These are phyloP conservation scores for Alopecurus myosuroides DNA, from an alignment of 176 grass and related monocot genomes.

Conservation along the genomic window DNA sequence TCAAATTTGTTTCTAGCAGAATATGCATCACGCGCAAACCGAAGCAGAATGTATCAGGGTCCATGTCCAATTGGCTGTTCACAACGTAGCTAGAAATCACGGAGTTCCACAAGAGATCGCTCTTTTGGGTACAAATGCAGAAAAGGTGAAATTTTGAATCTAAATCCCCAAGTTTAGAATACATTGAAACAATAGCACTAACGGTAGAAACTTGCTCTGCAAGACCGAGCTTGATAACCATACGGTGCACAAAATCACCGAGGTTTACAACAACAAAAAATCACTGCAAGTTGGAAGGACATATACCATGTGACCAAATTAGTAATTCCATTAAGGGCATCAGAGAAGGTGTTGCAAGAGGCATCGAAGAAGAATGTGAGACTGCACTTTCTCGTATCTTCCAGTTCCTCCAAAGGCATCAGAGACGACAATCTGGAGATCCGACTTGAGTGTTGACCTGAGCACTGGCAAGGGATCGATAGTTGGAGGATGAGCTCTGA, in stretches of 20 bases:
- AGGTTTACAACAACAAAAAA: constrained; percentile 26
- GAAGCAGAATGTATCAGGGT: constrained; percentile 20
- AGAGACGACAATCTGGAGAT: too few species aligned
- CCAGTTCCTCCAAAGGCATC: too few species aligned
- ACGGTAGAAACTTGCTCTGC: constrained; percentile 41
- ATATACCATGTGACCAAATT: constrained; percentile 56
- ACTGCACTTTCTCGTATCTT: too few species aligned
- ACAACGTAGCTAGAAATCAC: constrained; percentile 63
- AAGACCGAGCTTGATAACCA: constrained; percentile 54
- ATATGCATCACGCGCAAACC: too few species aligned
- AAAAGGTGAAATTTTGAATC: constrained; percentile 45
- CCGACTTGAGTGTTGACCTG: too few species aligned
- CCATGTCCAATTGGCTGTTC: constrained; percentile 33
- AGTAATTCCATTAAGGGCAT: too few species aligned
- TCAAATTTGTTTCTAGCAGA: constrained; percentile 48
- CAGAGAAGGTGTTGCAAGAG: too few species aligned
- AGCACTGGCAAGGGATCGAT: too few species aligned
- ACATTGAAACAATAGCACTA: constrained; percentile 67
- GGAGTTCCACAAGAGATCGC: constrained; percentile 56
- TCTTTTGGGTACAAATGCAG: constrained; percentile 9
- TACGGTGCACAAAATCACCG: constrained; percentile 47
- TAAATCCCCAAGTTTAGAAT: constrained; percentile 43
- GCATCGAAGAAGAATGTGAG: too few species aligned
- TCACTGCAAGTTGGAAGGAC: constrained; percentile 56
- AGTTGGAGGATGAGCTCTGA: too few species aligned